Evolutionary conservation across 1,284 basidiomycete genomes (phyloP).

Genomic region (Cronartium quercuum): DNA sequence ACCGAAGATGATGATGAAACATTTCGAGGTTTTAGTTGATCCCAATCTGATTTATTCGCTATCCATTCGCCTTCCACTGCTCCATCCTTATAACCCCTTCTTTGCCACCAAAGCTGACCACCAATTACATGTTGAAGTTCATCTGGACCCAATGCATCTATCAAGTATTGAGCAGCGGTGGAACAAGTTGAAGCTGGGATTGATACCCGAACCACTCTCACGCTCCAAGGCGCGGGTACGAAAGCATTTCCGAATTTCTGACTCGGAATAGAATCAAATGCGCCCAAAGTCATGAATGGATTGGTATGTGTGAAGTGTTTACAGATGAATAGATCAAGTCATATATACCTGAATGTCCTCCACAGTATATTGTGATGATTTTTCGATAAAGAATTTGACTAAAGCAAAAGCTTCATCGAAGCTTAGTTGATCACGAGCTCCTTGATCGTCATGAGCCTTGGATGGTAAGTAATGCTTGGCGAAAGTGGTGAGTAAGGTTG

Average conservation of each 20-base stretch:
- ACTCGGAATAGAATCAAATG: not conserved
- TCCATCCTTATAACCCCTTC: slow-evolving; percentile 64
- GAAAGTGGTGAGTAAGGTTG: slow-evolving; percentile 30
- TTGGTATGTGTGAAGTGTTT: not conserved
- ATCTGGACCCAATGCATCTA: slow-evolving; percentile 76
- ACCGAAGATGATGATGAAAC: not conserved
- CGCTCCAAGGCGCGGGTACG: slow-evolving; percentile 74
- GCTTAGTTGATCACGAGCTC: slow-evolving; percentile 68
- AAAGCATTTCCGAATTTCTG: slow-evolving; percentile 66
- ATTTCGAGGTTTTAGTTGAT: not conserved
- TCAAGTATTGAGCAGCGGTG: slow-evolving; percentile 68
- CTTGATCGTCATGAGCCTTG: slow-evolving; percentile 6
- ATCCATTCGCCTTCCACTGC: slow-evolving; percentile 89
- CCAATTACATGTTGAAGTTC: slow-evolving; percentile 70
- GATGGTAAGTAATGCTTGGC: slow-evolving; percentile 2
- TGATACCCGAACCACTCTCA: slow-evolving; percentile 66
- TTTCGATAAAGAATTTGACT: slow-evolving; percentile 44
- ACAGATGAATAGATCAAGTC: not conserved
- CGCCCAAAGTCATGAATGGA: no score
- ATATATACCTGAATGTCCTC: slow-evolving; percentile 47
- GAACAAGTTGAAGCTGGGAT: slow-evolving; percentile 64
- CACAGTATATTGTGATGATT: slow-evolving; percentile 47
- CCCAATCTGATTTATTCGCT: slow-evolving; percentile 50
- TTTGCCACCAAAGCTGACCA: slow-evolving; percentile 95
- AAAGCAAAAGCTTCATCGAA: slow-evolving; percentile 60